A percentile compares a stretch with the other conserved stretches of the same genome.
These are phyloP conservation scores for Acanthamoeba healyi DNA, from an alignment of 208 protist genomes.

Conservation along the genomic window DNA sequence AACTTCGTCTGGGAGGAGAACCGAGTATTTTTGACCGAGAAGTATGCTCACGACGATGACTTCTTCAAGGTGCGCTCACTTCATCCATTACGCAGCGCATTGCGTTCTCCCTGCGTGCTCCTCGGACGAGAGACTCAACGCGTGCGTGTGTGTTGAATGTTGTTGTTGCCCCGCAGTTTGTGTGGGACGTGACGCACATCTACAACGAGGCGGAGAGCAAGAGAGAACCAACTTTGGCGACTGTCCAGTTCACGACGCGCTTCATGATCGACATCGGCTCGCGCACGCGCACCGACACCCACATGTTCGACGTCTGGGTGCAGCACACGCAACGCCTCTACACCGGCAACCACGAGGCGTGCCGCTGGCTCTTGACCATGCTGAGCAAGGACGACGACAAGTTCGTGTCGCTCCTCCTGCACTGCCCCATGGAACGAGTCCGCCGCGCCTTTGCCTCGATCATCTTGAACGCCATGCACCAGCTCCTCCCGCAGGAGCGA, in stretches of 20 bases:
- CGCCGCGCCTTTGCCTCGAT: constrained; percentile 44
- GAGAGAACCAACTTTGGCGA: not conserved
- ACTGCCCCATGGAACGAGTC: constrained; percentile 66
- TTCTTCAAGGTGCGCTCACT: constrained; percentile 12
- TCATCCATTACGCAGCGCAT: not conserved
- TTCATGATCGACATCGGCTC: constrained; percentile 73
- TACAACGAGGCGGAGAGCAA: not conserved
- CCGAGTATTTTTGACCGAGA: constrained; percentile 60
- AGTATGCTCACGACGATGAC: constrained; percentile 71
- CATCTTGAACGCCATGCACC: constrained; percentile 25
- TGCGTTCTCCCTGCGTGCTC: not conserved
- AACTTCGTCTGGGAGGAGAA: constrained; percentile 69
- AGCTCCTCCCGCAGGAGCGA: constrained; percentile 29
- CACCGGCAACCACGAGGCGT: constrained; percentile 53
- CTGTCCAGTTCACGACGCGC: constrained; percentile 61
- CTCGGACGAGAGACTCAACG: too few species aligned
- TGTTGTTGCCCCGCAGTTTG: not conserved
- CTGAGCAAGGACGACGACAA: constrained; percentile 40
- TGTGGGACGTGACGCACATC: constrained; percentile 70
- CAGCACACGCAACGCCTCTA: constrained; percentile 52
- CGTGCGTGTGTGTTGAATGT: not conserved
- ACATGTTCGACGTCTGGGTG: constrained; percentile 69
- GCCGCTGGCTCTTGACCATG: constrained; percentile 68
- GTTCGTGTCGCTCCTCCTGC: constrained; percentile 4
- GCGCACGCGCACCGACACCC: constrained; percentile 14